phyloP scores from a whole-genome alignment of 176 grass and related monocot species.

The Raddia guianensis region DNA sequence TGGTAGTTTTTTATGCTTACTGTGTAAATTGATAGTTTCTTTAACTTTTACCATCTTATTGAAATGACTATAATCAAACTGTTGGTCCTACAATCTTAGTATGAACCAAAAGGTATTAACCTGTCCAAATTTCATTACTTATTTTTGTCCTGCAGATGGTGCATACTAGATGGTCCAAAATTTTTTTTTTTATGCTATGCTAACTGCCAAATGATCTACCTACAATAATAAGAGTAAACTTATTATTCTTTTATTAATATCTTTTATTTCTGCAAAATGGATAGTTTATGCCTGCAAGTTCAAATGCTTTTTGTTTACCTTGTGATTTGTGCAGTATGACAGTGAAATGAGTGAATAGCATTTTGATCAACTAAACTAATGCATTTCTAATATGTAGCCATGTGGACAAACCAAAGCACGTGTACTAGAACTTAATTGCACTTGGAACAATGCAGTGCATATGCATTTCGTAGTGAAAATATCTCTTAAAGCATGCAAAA shows the following conservation, averaged over 20 bases:
- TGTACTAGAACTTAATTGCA: background rate
- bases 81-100: conserved; percentile 12
- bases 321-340: background rate
- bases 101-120: background rate
- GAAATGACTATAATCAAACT: background rate
- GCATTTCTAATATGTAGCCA: background rate
- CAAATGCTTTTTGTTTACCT: background rate
- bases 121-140: background rate
- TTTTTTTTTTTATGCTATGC: background rate
- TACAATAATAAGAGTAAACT: background rate
- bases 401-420: background rate
- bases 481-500: background rate
- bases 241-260: background rate
- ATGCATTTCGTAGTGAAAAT: conserved; percentile 12
- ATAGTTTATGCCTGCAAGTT: conserved; percentile 11
- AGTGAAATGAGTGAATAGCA: background rate
- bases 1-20: background rate
- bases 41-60: background rate
- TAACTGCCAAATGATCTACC: background rate
- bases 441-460: conserved; percentile 1
- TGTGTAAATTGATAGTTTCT: background rate
- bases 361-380: conserved; percentile 1
- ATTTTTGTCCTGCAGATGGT: background rate
- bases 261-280: background rate
- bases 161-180: background rate